phyloP scores from a whole-genome alignment of 1,284 basidiomycete genomes.

The Heterobasidion occidentale region DNA sequence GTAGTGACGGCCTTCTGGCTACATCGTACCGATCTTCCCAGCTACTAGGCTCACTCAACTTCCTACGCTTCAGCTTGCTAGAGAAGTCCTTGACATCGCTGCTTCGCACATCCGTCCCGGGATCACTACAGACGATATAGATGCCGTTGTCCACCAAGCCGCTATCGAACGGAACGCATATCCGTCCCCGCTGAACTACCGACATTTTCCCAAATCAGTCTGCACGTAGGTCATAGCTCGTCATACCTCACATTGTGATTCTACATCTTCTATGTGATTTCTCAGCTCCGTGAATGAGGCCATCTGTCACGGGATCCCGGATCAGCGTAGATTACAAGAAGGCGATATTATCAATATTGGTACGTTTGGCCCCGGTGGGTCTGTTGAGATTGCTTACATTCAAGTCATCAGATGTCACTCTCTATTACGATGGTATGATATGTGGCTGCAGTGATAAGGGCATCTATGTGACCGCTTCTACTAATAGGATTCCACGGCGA shows the following conservation, averaged over 20 bases:
- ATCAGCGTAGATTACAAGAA: constrained; percentile 77
- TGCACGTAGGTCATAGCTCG: constrained; percentile 80
- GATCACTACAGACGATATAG: constrained; percentile 92
- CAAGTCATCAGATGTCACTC: constrained; percentile 40
- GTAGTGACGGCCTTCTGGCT: too few relatives aligned
- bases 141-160: constrained; percentile 92
- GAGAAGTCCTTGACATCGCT: constrained; percentile 89
- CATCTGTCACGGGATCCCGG: constrained; percentile 96
- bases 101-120: constrained; percentile 84
- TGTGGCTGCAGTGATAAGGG: constrained; percentile 12
- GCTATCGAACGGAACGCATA: constrained; percentile 89
- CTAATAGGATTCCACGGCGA: constrained; percentile 78
- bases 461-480: constrained; percentile 1
- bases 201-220: constrained; percentile 90
- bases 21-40: neutral
- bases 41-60: neutral
- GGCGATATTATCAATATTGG: constrained; percentile 94
- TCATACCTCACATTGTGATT: constrained; percentile 1
- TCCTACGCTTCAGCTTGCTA: constrained; percentile 51
- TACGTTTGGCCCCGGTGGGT: constrained; percentile 21
- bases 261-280: constrained; percentile 4
- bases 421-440: constrained; percentile 58
- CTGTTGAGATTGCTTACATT: constrained; percentile 1
- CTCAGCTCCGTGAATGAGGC: constrained; percentile 86
- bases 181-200: constrained; percentile 92